phyloP scores from a whole-genome alignment of 2,329 filamentous ascomycete genomes.

The Colletotrichum higginsianum region DNA sequence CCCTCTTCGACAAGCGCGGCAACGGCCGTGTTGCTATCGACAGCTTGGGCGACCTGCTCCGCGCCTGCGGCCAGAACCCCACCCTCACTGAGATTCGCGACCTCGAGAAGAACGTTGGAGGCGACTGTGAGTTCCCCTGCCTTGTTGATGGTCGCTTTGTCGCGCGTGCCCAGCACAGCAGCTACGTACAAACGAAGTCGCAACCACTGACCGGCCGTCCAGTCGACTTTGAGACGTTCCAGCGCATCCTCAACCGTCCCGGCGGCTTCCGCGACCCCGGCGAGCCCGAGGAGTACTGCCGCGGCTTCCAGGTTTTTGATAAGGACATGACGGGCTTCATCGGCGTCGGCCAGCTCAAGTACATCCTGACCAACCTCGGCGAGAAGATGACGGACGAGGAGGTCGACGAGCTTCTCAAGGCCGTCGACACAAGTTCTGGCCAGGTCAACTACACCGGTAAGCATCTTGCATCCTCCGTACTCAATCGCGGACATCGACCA shows the following conservation, averaged over 20 bases:
- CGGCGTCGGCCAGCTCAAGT: conserved; percentile 96
- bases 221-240: conserved; percentile 99
- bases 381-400: conserved; percentile 99
- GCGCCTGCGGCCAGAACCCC: conserved; percentile 98
- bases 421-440: conserved; percentile 93
- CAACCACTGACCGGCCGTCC: conserved; percentile 38
- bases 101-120: conserved; percentile 89
- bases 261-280: conserved; percentile 98
- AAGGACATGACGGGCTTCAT: conserved; percentile 99
- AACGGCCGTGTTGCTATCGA: conserved; percentile 91
- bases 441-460: conserved; percentile 98
- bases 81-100: conserved; percentile 94
- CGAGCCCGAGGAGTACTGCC: conserved; percentile 98
- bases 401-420: conserved; percentile 98
- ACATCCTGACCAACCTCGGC: conserved; percentile 96
- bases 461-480: conserved; percentile 47
- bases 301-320: conserved; percentile 99
- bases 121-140: conserved; percentile 81
- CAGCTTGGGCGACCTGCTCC: conserved; percentile 91
- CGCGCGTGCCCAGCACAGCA: too few species aligned
- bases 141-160: too few species aligned
- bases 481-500: not conserved
- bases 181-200: not conserved
- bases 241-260: conserved; percentile 95
- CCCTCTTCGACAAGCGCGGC: conserved; percentile 99